Conservation (phyloP, 495 filamentous ascomycete genomes). For the Penicillium angulare region DNA sequence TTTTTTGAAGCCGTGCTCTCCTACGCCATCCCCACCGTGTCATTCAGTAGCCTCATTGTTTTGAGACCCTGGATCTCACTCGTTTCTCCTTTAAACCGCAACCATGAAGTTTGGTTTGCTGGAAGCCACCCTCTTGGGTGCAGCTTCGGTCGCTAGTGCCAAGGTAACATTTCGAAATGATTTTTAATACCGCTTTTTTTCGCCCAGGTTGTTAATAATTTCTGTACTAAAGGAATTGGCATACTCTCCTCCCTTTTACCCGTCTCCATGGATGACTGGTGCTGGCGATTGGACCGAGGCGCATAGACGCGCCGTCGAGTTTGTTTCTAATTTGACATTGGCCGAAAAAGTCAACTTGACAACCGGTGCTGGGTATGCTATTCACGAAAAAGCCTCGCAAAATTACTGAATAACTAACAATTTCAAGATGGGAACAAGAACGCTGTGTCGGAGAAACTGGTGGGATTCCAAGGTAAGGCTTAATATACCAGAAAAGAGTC, state of each 20-base stretch:
- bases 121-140: constrained; percentile 32
- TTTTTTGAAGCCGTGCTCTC: not conserved
- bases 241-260: constrained; percentile 68
- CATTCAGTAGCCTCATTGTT: constrained; percentile 5
- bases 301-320: constrained; percentile 70
- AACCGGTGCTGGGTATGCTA: constrained; percentile 71
- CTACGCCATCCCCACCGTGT: not conserved
- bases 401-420: not conserved
- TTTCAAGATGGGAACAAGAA: constrained; percentile 65
- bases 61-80: constrained; percentile 5
- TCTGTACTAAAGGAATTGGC: constrained; percentile 28
- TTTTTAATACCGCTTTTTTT: no score
- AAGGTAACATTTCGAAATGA: constrained; percentile 20
- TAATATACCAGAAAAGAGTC: not conserved
- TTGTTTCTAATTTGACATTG: constrained; percentile 81
- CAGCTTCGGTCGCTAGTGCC: constrained; percentile 38
- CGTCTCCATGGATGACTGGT: constrained; percentile 75
- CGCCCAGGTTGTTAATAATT: no score
- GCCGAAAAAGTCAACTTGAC: constrained; percentile 92
- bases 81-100: constrained; percentile 8
- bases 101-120: constrained; percentile 43
- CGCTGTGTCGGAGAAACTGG: constrained; percentile 75
- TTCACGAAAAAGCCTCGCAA: not conserved
- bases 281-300: constrained; percentile 75
- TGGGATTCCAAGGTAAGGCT: constrained; percentile 37